phyloP scores from a whole-genome alignment of 306 rosid species.

The Begonia peltatifolia region DNA sequence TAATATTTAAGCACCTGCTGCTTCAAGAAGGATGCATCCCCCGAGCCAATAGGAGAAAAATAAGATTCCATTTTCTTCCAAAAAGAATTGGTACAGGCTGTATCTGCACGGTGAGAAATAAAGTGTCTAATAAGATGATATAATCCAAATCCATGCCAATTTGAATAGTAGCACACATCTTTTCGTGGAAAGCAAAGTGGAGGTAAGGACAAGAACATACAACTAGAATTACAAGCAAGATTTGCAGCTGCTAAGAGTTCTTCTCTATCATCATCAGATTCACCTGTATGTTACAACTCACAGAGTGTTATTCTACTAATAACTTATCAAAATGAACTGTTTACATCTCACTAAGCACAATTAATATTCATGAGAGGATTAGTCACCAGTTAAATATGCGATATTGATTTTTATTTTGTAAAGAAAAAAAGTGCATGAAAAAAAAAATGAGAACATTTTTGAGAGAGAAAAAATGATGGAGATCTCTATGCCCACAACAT shows the following conservation, averaged over 20 bases:
- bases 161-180: not conserved
- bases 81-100: slow-evolving; percentile 54
- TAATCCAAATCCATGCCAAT: not conserved
- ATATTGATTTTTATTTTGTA: too few species aligned
- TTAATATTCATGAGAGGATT: too few species aligned
- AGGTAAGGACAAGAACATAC: slow-evolving; percentile 34
- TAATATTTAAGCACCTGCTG: slow-evolving; percentile 35
- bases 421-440: too few species aligned
- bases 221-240: slow-evolving; percentile 47
- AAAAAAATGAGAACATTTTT: too few species aligned
- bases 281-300: slow-evolving; percentile 36
- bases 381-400: too few species aligned
- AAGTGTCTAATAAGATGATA: slow-evolving; percentile 1
- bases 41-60: slow-evolving; percentile 44
- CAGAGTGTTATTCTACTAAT: slow-evolving; percentile 9
- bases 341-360: too few species aligned
- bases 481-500: too few species aligned
- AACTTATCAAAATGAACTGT: slow-evolving; percentile 1
- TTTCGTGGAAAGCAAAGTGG: slow-evolving; percentile 3
- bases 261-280: slow-evolving; percentile 51
- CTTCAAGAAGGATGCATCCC: slow-evolving; percentile 38
- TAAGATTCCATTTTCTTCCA: slow-evolving; percentile 69
- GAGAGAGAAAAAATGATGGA: too few species aligned
- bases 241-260: slow-evolving; percentile 64
- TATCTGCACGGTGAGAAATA: slow-evolving; percentile 31